Evolutionary conservation across 2,329 filamentous ascomycete species (phyloP).

Genomic region (Diaporthe amygdali): DNA sequence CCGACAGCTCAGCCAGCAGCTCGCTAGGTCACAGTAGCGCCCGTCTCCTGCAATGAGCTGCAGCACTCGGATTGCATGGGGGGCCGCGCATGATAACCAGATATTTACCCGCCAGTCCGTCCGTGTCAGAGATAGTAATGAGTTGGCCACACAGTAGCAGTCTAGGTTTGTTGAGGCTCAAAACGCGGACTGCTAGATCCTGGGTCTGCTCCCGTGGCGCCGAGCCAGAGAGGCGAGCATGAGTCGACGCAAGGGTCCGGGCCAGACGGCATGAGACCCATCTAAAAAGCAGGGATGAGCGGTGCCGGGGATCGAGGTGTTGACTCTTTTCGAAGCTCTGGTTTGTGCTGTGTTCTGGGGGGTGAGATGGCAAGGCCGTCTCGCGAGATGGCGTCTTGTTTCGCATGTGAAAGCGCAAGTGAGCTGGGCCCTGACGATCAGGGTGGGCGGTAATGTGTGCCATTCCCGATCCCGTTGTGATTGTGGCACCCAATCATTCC

Average conservation of each 20-base stretch:
- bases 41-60: slow-evolving; percentile 1
- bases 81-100: neutral
- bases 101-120: slow-evolving; percentile 11
- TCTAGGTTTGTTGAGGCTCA: neutral
- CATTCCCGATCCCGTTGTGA: neutral
- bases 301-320: neutral
- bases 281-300: neutral
- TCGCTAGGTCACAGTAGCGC: slow-evolving; percentile 2
- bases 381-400: neutral
- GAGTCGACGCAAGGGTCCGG: neutral
- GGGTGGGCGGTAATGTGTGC: slow-evolving; percentile 4
- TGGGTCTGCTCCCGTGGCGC: neutral
- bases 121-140: neutral
- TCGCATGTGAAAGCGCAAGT: slow-evolving; percentile 8
- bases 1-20: slow-evolving; percentile 12
- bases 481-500: slow-evolving; percentile 2
- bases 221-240: neutral
- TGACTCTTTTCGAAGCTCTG: neutral
- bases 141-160: neutral
- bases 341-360: neutral
- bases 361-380: neutral
- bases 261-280: neutral
- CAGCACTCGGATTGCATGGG: neutral
- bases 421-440: slow-evolving; percentile 9
- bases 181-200: neutral